phyloP scores from a whole-genome alignment of 2,329 filamentous ascomycete species.

The Fusarium devonianum region DNA sequence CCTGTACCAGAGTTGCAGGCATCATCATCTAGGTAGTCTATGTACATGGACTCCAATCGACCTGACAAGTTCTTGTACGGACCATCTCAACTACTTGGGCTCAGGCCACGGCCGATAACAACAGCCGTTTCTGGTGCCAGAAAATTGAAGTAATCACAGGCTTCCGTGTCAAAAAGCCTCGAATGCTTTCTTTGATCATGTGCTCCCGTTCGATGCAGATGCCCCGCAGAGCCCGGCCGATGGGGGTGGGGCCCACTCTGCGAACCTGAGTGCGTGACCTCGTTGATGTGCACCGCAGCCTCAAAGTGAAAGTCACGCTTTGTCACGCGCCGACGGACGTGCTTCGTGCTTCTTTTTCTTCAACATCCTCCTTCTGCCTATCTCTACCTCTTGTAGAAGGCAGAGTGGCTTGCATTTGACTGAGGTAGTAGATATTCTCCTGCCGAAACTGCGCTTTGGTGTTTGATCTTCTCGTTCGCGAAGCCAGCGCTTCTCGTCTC shows the following conservation, averaged over 20 bases:
- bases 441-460: not conserved
- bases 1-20: too few species aligned
- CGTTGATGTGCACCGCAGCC: slow-evolving; percentile 17
- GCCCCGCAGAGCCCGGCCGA: slow-evolving; percentile 24
- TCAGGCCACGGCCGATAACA: not conserved
- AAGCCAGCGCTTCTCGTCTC: slow-evolving; percentile 14
- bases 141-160: too few species aligned
- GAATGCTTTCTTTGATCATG: slow-evolving; percentile 37
- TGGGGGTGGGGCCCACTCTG: slow-evolving; percentile 29
- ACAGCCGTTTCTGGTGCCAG: slow-evolving; percentile 4
- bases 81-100: too few species aligned
- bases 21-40: too few species aligned
- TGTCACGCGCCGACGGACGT: slow-evolving; percentile 37
- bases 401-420: slow-evolving; percentile 1
- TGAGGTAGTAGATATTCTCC: slow-evolving; percentile 6
- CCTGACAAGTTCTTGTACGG: too few species aligned
- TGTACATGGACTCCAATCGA: too few species aligned
- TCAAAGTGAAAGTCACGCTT: slow-evolving; percentile 36
- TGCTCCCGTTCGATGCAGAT: slow-evolving; percentile 23
- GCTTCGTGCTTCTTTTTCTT: slow-evolving; percentile 23
- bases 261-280: slow-evolving; percentile 33
- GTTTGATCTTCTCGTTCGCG: slow-evolving; percentile 8
- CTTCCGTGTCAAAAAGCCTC: slow-evolving; percentile 22
- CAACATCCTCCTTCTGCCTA: slow-evolving; percentile 1
- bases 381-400: not conserved